Evolutionary conservation across 225 moss, liverwort and hornwort species (phyloP), one percentile per base, ranked within the genome.

Genomic region (Physcomitrellopsis africana): DNA sequence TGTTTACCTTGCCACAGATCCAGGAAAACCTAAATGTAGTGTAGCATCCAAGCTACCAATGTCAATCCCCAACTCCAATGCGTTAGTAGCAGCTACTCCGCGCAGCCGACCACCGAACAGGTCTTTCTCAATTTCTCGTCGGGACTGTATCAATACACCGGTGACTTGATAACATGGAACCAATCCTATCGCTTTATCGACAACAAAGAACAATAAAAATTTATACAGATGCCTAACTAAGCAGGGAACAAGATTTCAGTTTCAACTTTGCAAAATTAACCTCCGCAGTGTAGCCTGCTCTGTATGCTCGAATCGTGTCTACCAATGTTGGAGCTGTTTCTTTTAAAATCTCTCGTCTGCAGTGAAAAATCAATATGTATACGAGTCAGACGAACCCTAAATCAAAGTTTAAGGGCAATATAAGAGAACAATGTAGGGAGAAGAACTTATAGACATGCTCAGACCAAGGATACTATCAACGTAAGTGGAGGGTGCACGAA

Each of bases 31-130:
- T 48, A 96, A 81, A 79, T 96, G 95, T 27, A 96, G 70, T 4
- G 95, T 96, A 32, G 93, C 95, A 81, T 96, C 95, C 82, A 96
- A 85, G 80, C 93, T 93, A 63, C 95, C 95, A 74, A 96, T 78
- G 70, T 96, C 95, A 63, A 96, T 86, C 46, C 95, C 95, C 60
- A 96, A 90, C 77, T 96, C 95, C 68, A 96, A 62, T 51, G 95
- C 93, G 81, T 96, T 96, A 3, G 95, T 96, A 26, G 95, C 95
- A 77, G 93, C 89, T 32, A 96, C 93, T 79, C 93, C 95, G 54
- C 93, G 86, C 81, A 96, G 81, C 81, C 90, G 90, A 67, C 95
- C 95, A 67, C 89, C 90, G 79, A 96, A 96, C 73, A 96, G 68
- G 75, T 93, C 93, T 63, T 81, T 84, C 81, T 96, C 93, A 82